Conservation (phyloP, 23 red algal species). For the Agarophyton chilense region DNA sequence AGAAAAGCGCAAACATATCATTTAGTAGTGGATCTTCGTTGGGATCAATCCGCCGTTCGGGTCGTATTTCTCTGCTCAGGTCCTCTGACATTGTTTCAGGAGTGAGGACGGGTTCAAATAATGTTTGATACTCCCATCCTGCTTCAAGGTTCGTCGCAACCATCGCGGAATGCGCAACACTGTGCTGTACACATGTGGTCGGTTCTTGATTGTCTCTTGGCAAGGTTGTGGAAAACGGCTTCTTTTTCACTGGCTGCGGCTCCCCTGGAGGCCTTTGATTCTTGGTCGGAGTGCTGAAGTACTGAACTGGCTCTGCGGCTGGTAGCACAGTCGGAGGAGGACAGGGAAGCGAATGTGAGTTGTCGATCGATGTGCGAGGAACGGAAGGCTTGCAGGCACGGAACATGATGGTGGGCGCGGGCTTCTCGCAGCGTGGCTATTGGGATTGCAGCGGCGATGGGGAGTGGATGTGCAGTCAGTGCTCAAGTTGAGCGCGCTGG, state of each 20-base stretch:
- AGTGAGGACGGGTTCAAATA: background rate
- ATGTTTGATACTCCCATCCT: background rate
- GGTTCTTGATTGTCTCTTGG: background rate
- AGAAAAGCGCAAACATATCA: constrained; percentile 30
- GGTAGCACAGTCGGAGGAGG: background rate
- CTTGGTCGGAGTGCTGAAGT: background rate
- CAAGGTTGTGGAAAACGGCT: background rate
- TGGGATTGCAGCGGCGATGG: background rate
- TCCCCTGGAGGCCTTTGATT: background rate
- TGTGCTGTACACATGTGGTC: background rate
- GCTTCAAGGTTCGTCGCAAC: background rate
- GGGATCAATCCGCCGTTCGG: constrained; percentile 8
- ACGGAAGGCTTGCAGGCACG: constrained; percentile 47
- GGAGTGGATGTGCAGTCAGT: background rate
- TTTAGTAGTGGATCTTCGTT: constrained; percentile 39
- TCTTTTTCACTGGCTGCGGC: background rate
- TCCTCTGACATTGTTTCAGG: constrained; percentile 14
- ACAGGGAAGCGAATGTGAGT: background rate
- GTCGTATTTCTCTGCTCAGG: constrained; percentile 31
- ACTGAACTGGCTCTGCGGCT: background rate
- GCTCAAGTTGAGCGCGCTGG: background rate
- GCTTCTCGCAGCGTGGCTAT: background rate
- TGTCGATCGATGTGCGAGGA: constrained; percentile 14
- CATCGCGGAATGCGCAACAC: background rate
- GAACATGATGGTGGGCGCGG: constrained; percentile 1